phyloP scores from a whole-genome alignment of 306 rosid species.

The Trifolium fragiferum region DNA sequence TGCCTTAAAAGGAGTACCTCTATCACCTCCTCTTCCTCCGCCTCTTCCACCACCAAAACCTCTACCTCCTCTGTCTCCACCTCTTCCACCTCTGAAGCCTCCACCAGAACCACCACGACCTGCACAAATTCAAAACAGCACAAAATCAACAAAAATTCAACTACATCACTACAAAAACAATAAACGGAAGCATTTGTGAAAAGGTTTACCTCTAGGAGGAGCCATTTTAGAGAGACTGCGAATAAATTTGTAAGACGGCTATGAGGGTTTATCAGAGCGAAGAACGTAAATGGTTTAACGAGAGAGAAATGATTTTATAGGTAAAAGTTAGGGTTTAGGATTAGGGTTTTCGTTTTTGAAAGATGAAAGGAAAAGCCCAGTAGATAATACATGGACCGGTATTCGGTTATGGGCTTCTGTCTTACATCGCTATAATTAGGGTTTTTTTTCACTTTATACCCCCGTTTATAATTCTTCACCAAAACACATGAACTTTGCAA shows the following conservation, averaged over 20 bases:
- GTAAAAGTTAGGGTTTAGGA: neutral
- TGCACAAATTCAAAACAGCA: neutral
- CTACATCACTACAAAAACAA: neutral
- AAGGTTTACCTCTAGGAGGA: neutral
- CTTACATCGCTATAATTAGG: no score
- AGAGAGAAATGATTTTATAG: neutral
- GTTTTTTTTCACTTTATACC: neutral
- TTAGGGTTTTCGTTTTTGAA: neutral
- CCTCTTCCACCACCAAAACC: conserved; percentile 49
- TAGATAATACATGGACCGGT: neutral
- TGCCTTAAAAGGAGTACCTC: conserved; percentile 20
- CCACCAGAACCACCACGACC: conserved; percentile 44
- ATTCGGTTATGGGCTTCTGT: no score
- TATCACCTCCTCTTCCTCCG: conserved; percentile 19
- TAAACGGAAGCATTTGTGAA: no score
- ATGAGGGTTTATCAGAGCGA: neutral
- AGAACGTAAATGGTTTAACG: neutral
- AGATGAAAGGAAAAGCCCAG: neutral
- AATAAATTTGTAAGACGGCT: neutral
- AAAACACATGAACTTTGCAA: no score
- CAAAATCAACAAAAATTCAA: neutral
- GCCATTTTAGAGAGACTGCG: neutral
- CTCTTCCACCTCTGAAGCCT: conserved; percentile 34
- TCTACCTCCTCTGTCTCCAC: conserved; percentile 46
- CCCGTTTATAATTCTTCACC: neutral